Percentiles rank a stretch among this genome's conserved stretches.
Evolutionary conservation across 495 filamentous ascomycete species (phyloP).

Genomic region (Penicillium malachiteum): DNA sequence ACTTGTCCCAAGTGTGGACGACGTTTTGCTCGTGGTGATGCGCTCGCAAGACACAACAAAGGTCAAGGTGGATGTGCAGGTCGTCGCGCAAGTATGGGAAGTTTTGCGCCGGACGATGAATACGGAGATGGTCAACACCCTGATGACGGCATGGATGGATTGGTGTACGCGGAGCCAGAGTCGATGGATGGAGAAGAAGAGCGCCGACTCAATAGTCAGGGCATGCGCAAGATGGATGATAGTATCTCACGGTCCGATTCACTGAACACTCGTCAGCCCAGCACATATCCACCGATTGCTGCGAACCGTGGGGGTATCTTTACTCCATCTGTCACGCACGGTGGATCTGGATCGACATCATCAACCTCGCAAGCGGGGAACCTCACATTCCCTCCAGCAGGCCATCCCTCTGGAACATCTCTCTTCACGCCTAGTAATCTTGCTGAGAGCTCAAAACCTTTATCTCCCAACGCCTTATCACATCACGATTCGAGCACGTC

Average conservation of each 20-base stretch:
- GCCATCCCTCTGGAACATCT: constrained; percentile 45
- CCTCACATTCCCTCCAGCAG: constrained; percentile 47
- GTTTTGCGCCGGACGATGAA: constrained; percentile 80
- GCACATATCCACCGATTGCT: constrained; percentile 76
- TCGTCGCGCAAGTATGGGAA: constrained; percentile 79
- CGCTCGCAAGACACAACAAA: constrained; percentile 90
- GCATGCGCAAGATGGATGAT: constrained; percentile 68
- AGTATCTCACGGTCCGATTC: constrained; percentile 43
- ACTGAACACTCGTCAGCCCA: constrained; percentile 60
- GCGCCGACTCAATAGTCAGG: constrained; percentile 61
- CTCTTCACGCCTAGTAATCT: constrained; percentile 71
- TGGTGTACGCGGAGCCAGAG: constrained; percentile 63
- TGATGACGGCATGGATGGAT: constrained; percentile 75
- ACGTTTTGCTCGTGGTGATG: constrained; percentile 93
- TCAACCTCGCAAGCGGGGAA: constrained; percentile 52
- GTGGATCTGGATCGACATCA: constrained; percentile 50
- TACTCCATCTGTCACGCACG: constrained; percentile 58
- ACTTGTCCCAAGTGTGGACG: constrained; percentile 91
- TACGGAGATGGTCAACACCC: constrained; percentile 52
- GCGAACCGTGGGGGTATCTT: constrained; percentile 41
- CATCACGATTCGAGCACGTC: constrained; percentile 55
- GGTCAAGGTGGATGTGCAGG: constrained; percentile 95
- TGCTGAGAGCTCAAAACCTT: constrained; percentile 83
- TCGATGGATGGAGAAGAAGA: constrained; percentile 68
- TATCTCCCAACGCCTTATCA: constrained; percentile 70